Conservation (phyloP, 805 yeast genomes). For the Pichia membranifaciens region DNA sequence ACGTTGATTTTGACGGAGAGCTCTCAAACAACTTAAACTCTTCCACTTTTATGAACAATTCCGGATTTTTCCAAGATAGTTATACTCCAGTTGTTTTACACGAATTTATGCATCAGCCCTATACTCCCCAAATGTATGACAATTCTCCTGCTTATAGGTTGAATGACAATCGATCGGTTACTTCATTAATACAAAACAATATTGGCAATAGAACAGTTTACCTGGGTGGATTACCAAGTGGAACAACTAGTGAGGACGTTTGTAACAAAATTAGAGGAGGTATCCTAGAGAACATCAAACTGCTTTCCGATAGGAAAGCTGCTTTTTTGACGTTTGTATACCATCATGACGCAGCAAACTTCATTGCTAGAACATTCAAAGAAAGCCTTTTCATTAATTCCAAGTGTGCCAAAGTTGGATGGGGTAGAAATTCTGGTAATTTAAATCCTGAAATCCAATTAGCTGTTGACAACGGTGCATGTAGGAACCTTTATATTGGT, state of each 20-base stretch:
- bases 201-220: conserved; percentile 62
- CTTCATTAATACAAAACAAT: conserved; percentile 11
- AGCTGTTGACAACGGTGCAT: conserved; percentile 66
- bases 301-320: conserved; percentile 43
- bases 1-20: too few relatives aligned
- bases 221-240: conserved; percentile 59
- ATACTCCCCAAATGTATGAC: too few relatives aligned
- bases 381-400: conserved; percentile 60
- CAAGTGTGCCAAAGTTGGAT: conserved; percentile 56
- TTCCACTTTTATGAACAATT: not conserved
- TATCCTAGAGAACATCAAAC: conserved; percentile 53
- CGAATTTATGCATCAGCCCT: too few relatives aligned
- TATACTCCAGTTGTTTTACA: too few relatives aligned
- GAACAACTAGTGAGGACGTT: conserved; percentile 63
- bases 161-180: too few relatives aligned
- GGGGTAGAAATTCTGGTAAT: conserved; percentile 70
- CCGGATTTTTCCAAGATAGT: not conserved
- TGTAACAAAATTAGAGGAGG: conserved; percentile 78
- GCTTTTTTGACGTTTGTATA: conserved; percentile 70
- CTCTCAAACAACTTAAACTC: too few relatives aligned
- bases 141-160: too few relatives aligned
- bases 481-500: conserved; percentile 73
- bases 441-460: conserved; percentile 47
- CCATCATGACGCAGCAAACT: conserved; percentile 58
- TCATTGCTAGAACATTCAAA: conserved; percentile 44